Evolutionary conservation across 306 rosid genomes (phyloP), one percentile per base, ranked within the genome.

Genomic region (Trifolium repens): DNA sequence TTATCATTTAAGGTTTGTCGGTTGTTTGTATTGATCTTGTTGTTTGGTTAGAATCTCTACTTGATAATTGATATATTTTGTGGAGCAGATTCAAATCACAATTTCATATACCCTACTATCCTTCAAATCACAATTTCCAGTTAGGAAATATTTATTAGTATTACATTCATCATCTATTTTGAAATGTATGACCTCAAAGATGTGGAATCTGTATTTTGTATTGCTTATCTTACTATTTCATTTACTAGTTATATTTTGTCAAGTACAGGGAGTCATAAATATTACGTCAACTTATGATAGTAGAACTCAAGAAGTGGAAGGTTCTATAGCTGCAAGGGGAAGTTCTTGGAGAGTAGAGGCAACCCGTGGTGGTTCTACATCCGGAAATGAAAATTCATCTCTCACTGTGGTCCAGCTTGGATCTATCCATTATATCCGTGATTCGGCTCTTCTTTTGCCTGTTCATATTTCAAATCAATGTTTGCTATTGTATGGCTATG

Each of bases 401-500:
- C 92, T 91, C 67, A 91, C 89, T 84, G 91, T 96, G 58, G 92
- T 96, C 74, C 99, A 96, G 82, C 96, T 96, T 87, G 98, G 99
- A 50, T 96, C 99, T 2, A 87, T 96, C 26, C 97, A 90, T 63
- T 92, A 86, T 80, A 91, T 96, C 76, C 98, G 96, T 64, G 96
- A 96, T 81, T 85, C 99, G 15, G 92, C 96, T 6, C 97, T 96
- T 81, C 98, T 96, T 82, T 82, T 96, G 72, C 99, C 99, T 0
- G 90, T 96, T 67, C 98, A 96, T 84, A 78, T 92, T 83, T 96
- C 99, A 76, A 92, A 96, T 87, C 96, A 96, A 75, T 96, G 90
- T 86, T 84, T 96, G 85, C 90, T 96, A 79, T 96, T 96, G 99
- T 96, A 96, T 79, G 99, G 99, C 66, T 96, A 96, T 74, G 99